Evolutionary conservation across 2,329 filamentous ascomycete genomes (phyloP), one percentile per base, ranked within the genome.

Genomic region (Botryotinia globosa): DNA sequence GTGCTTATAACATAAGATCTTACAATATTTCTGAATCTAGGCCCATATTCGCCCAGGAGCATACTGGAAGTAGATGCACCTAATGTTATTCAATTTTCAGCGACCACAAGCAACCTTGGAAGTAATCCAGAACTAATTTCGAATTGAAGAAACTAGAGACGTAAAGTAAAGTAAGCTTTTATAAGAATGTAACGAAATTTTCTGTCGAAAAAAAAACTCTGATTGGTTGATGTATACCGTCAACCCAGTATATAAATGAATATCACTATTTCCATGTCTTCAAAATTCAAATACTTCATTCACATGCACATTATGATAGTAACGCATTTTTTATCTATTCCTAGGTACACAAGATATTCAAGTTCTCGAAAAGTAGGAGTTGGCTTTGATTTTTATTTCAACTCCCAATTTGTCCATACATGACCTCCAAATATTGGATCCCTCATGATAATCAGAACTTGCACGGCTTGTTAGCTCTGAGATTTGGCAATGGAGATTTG

Each of bases 151-250:
- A n/a, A 1, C 5, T n/a, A 5, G 22, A 25, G 45, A 14, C 4
- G 1, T 3, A 14, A n/a, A n/a, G 4, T 25, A 22, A 25, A 25
- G 45, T 6, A 6, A 51, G 10, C 45, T n/a, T n/a, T 25, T 9
- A 0, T n/a, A 1, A 12, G 5, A 51, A 51, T 8, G 1, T 51
- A 1, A 12, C 14, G 45, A 0, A 6, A 51, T 2, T n/a, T 6
- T n/a, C 3, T 14, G 4, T 25, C 1, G 12, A 34, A 34, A 34
- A 37, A 5, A 6, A n/a, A 14, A 25, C n/a, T 25, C 18, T n/a
- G 12, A 3, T 14, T 14, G 5, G 4, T 51, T 51, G 22, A 51
- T 51, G 9, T 6, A n/a, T n/a, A n/a, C 3, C 22, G 6, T 1
- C 6, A 25, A 51, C 5, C 22, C 22, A 8, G 20, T 29, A 7